Evolutionary conservation across 345 rosid species (phyloP), one percentile per base, ranked within the genome.

Genomic region (Populus davidiana): DNA sequence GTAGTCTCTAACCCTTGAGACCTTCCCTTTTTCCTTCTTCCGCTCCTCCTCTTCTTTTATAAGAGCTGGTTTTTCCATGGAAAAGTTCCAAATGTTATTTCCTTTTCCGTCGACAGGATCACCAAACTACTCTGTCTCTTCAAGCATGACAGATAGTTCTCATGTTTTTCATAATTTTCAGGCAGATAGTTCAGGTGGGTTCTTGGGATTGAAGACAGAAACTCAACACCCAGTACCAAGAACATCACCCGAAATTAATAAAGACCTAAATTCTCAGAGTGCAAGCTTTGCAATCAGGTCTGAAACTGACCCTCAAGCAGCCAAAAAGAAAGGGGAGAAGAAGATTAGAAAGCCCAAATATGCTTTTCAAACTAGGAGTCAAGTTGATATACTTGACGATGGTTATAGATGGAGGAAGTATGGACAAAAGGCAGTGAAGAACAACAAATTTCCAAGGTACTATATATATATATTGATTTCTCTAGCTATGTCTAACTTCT

Each of bases 341-440:
- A 88, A 88, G 87, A 72, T 78, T 3, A 86, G 69, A 69, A 82
- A 81, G 83, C 87, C 89, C 0, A 88, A 80, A 56, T 84, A 79
- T 76, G 94, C 94, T 43, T 91, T 91, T 69, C 94, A 89, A 79
- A 91, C 94, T 3, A 84, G 90, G 82, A 91, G 89, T 47, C 92
- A 84, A 7, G 90, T 89, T 62, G 94, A 91, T 83, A 82, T 89
- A 61, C 85, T 91, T 3, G 94, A 91, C 64, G 94, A 91, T 82
- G 94, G 94, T 35, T 91, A 91, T 82, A 84, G 92, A 3, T 91
- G 94, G 94, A 85, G 94, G 83, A 91, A 91, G 74, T 91, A 91
- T 39, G 94, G 94, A 0, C 94, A 91, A 63, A 91, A 91, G 69
- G 91, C 91, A 5, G 92, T 91, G 25, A 91, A 91, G 81, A 86